Evolutionary conservation across 73 alveolate genomes (phyloP), one percentile per base, ranked within the genome.

Genomic region (Uronychia binucleata): DNA sequence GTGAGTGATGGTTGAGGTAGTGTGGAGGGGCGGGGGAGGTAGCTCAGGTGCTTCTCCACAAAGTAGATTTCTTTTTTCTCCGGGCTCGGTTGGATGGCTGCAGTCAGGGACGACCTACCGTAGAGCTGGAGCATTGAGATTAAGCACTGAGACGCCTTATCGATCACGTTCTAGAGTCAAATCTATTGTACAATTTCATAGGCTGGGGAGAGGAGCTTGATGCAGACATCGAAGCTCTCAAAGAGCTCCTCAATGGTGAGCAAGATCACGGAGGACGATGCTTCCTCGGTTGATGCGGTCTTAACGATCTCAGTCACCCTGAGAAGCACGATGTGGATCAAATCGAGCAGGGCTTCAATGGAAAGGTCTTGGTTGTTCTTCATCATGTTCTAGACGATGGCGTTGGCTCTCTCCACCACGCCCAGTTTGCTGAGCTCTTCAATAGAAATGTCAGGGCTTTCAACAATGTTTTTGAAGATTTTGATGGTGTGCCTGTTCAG

Each of bases 331-430:
- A 59, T 87, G 57, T 89, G 87, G 11, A 92, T 57, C 13, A 92
- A 89, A 46, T 92, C 97, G 19, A 92, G 80, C 80, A 92, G 77
- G 0, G 59, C 81, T 30, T 92, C 97, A 34, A 87, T 80, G 57
- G 92, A 89, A 93, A 95, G 89, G 90, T 92, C 97, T 79, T 92
- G 92, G 32, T 92, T 82, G 32, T 89, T 79, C 60, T 58, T 74
- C 26, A 92, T 77, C 91, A 92, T 88, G 34, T 35, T 74, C 60
- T 76, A 80, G 33, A 92, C 84, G 32, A 92, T 83, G 31, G 58
- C 58, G 77, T 77, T 86, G 31, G 91, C 85, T 33, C 84, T 88
- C 25, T 87, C 90, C 1, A 87, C 77, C 1, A 92, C 77, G 28
- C 86, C 59, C 33, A 75, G 34, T 1, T 58, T 26, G 58, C 26